Conservation (phyloP, 164 flowering plant genomes). For the Stephania yunnanensis region DNA sequence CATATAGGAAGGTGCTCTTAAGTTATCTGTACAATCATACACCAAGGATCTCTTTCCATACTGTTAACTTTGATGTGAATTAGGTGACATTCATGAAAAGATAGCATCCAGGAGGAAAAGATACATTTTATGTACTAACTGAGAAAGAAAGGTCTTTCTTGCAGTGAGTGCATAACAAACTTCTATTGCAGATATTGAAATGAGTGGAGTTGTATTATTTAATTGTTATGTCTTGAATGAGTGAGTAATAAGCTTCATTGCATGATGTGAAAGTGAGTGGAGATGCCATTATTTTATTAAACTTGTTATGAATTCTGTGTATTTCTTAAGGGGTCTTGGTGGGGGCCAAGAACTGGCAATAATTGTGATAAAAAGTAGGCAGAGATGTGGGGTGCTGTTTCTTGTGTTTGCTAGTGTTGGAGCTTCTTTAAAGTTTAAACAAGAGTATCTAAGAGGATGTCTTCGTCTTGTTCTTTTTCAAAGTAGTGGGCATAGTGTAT, state of each 20-base stretch:
- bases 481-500: conserved; percentile 25
- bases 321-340: conserved; percentile 3
- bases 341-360: conserved; percentile 21
- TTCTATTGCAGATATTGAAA: conserved; percentile 14
- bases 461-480: conserved; percentile 18
- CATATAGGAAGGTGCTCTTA: not conserved
- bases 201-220: conserved; percentile 15
- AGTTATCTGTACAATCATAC: not conserved
- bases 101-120: conserved; percentile 5
- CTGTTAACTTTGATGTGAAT: conserved; percentile 5
- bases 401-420: conserved; percentile 2
- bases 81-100: conserved; percentile 5
- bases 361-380: conserved; percentile 21
- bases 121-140: not conserved
- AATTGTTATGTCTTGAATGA: not conserved
- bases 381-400: conserved; percentile 13
- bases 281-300: conserved; percentile 18
- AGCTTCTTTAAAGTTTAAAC: conserved; percentile 1
- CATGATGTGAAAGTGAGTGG: conserved; percentile 12
- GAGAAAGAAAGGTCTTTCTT: not conserved
- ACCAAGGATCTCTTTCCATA: not conserved
- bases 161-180: conserved; percentile 18
- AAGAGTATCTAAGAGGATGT: conserved; percentile 22
- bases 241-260: conserved; percentile 10
- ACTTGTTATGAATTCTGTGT: not conserved